Evolutionary conservation across 2,329 filamentous ascomycete species (phyloP).

Genomic region (Aspergillus tubingensis): DNA sequence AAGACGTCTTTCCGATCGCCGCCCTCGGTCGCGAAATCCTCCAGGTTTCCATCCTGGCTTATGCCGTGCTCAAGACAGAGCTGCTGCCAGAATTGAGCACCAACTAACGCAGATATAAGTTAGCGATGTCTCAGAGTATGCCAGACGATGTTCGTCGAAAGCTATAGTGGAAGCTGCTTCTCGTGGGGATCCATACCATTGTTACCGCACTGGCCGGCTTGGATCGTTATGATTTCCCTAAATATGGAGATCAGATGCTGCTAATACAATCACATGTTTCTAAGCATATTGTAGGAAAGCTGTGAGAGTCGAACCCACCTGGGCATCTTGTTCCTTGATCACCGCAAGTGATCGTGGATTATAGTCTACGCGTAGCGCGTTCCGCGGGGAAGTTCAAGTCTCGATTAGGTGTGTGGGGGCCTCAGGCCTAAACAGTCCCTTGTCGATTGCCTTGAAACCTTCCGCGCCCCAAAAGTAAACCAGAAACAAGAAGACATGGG

Average conservation of each 20-base stretch:
- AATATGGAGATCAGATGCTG: slow-evolving; percentile 10
- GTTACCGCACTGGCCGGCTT: slow-evolving; percentile 99
- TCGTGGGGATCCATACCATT: slow-evolving; percentile 70
- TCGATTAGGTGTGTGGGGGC: slow-evolving; percentile 20
- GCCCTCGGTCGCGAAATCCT: slow-evolving; percentile 96
- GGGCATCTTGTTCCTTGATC: slow-evolving; percentile 39
- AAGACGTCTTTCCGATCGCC: slow-evolving; percentile 98
- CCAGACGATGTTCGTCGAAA: slow-evolving; percentile 4
- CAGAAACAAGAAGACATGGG: not conserved
- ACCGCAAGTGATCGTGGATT: slow-evolving; percentile 30
- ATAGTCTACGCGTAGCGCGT: slow-evolving; percentile 38
- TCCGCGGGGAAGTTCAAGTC: slow-evolving; percentile 33
- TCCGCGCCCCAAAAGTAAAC: not conserved
- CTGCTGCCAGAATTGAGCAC: slow-evolving; percentile 98
- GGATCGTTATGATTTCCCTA: slow-evolving; percentile 98
- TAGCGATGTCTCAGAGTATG: slow-evolving; percentile 27
- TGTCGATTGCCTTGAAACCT: not conserved
- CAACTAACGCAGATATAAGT: slow-evolving; percentile 61
- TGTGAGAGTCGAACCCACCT: slow-evolving; percentile 29
- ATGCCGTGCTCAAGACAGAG: slow-evolving; percentile 98
- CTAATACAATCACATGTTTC: not conserved
- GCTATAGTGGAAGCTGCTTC: slow-evolving; percentile 22
- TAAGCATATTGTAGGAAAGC: not conserved
- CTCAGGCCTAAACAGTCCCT: slow-evolving; percentile 25
- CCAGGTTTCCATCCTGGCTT: slow-evolving; percentile 93